Base-by-base conservation (phyloP, 2,329 filamentous ascomycete species). In the Aspergillus cejpii region DNA sequence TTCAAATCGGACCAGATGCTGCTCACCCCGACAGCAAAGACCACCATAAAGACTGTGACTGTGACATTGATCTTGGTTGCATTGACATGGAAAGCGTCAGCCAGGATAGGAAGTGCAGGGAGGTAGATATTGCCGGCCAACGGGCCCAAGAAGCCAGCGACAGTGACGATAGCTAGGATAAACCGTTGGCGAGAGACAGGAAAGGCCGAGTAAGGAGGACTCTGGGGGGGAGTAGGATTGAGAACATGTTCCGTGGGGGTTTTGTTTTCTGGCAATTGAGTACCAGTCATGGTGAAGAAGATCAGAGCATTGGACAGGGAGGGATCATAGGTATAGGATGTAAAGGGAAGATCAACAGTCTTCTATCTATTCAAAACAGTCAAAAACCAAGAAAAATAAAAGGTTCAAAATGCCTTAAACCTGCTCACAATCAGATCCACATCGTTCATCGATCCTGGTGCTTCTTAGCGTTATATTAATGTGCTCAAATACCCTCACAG, bases 111-210 rank as follows among this genome's bases (percentile, higher is more conserved):
- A 20, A 74, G 58, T 15, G 65, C 61, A 1, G 70, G 71, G 2
- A 74, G 53, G 52, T 73, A 73, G 24, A 73, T 65, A n/a, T 63
- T 65, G 23, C 69, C 70, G n/a, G 66, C 65, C 14, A 74, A 47
- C 6, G 71, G 70, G 0, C 66, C 70, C 33, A 73, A 64, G 53
- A 71, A 68, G 2, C 68, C 70, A 1, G 67, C 69, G 4, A 62
- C 51, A 2, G 68, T 71, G 37, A 71, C 65, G 19, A 71, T 53
- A 17, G 45, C 50, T 5, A 73, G 56, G 26, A 72, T 66, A 40
- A 72, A 64, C 12, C 59, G 58, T 41, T 61, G 60, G 5, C 64
- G 60, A 29, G 59, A 57, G 7, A 59, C 51, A 0, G 66, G 58
- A 38, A 71, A 67, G 1, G 65, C 68, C 4, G 68, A 66, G 48